A percentile compares a stretch with the other conserved stretches of the same genome.
Conservation (phyloP, 768 basidiomycete genomes). For the Rhodotorula diobovata region DNA sequence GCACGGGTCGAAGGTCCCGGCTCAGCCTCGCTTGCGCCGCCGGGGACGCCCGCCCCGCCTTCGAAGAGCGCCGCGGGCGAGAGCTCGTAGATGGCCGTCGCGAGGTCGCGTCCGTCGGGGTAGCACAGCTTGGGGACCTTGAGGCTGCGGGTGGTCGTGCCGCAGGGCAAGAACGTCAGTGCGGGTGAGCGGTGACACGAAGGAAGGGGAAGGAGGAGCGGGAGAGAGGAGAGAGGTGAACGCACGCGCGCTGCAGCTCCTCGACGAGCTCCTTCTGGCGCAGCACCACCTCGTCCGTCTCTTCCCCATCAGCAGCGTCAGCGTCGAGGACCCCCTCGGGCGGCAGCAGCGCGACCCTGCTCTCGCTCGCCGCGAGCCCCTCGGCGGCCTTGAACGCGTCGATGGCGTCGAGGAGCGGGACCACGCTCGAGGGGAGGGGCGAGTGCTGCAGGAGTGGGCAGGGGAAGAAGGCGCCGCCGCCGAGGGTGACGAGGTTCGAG, state of each 20-base stretch:
- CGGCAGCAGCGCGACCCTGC: constrained; percentile 9
- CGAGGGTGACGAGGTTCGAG: neutral
- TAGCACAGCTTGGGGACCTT: neutral
- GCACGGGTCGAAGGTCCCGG: neutral
- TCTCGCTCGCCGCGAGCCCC: too few species aligned
- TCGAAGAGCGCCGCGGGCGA: neutral
- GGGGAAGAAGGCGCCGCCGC: constrained; percentile 4
- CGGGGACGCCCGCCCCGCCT: neutral
- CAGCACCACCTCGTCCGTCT: neutral
- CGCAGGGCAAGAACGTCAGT: too few species aligned
- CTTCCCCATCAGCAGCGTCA: too few species aligned
- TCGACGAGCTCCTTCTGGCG: neutral
- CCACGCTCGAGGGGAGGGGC: neutral
- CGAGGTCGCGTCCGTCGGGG: neutral
- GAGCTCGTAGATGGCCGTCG: constrained; percentile 9
- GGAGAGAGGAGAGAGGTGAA: neutral
- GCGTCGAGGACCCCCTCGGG: neutral
- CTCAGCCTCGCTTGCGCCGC: neutral
- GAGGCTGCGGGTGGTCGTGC: neutral
- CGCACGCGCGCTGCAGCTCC: constrained; percentile 5
- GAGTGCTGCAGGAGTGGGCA: neutral
- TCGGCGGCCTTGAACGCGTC: neutral
- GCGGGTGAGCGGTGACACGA: too few species aligned
- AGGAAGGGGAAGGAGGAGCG: too few species aligned
- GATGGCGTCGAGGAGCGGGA: constrained; percentile 6